These are phyloP conservation scores for Zygosaccharomyces sapae DNA, from an alignment of 1,139 yeast species.

Conservation along the genomic window DNA sequence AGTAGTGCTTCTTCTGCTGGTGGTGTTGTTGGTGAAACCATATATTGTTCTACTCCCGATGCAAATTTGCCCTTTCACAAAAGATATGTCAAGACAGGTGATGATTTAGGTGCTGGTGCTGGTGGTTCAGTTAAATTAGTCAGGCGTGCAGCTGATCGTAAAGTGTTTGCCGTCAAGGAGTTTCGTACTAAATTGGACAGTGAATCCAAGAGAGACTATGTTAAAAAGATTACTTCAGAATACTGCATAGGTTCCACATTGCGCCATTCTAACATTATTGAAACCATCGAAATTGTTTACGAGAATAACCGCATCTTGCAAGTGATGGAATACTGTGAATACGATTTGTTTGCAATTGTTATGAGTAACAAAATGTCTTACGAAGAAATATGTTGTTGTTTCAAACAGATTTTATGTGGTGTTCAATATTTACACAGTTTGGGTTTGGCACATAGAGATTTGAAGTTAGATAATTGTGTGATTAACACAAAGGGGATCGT, in stretches of 20 bases:
- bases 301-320: conserved; percentile 85
- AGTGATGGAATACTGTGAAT: conserved; percentile 94
- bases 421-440: conserved; percentile 78
- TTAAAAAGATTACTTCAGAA: conserved; percentile 91
- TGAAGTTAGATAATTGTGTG: conserved; percentile 91
- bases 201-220: conserved; percentile 81
- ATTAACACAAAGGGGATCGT: conserved; percentile 80
- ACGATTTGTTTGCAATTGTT: conserved; percentile 87
- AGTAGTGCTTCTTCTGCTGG: conserved; percentile 24
- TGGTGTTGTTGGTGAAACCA: conserved; percentile 25
- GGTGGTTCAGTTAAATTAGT: conserved; percentile 88
- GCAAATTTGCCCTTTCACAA: conserved; percentile 54
- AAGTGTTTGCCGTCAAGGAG: conserved; percentile 87
- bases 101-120: conserved; percentile 91
- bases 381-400: conserved; percentile 84
- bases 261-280: conserved; percentile 85
- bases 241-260: conserved; percentile 91
- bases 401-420: conserved; percentile 80
- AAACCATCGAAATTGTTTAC: conserved; percentile 85
- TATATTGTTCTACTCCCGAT: conserved; percentile 34
- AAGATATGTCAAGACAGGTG: conserved; percentile 78
- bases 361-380: conserved; percentile 91
- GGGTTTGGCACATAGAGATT: conserved; percentile 89
- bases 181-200: conserved; percentile 72
- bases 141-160: conserved; percentile 61